Evolutionary conservation across 2,329 filamentous ascomycete genomes (phyloP).

Genomic region (Talaromyces sp.): DNA sequence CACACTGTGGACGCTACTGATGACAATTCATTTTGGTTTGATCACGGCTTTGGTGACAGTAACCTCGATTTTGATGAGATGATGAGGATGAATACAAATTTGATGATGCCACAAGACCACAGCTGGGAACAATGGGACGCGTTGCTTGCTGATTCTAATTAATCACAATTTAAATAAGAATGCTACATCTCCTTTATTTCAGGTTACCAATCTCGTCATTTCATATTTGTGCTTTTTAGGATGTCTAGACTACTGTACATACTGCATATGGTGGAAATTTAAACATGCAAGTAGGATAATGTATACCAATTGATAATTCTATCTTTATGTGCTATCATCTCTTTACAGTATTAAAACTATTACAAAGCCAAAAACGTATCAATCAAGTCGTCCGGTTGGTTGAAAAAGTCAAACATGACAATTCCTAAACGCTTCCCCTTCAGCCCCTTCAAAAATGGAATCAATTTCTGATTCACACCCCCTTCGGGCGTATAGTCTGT

Average conservation of each 20-base stretch:
- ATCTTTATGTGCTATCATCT: neutral
- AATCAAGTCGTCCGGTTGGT: conserved; percentile 39
- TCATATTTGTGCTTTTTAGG: neutral
- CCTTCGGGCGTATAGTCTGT: neutral
- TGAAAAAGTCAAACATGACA: conserved; percentile 50
- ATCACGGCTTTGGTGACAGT: neutral
- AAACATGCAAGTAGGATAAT: neutral
- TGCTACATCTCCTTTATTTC: neutral
- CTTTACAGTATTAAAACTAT: neutral
- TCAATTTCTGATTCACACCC: conserved; percentile 40
- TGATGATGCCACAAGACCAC: neutral
- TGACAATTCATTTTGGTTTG: neutral
- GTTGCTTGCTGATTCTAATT: neutral
- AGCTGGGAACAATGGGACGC: neutral
- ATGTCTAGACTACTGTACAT: too few relatives aligned
- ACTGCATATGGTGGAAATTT: neutral
- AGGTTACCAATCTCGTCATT: neutral
- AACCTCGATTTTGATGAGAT: neutral
- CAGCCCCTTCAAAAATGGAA: conserved; percentile 30
- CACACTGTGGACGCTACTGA: neutral
- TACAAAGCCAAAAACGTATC: conserved; percentile 30
- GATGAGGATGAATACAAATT: neutral
- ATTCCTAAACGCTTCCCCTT: conserved; percentile 46
- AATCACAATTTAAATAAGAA: neutral
- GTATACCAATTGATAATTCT: neutral